Conservation (phyloP, 345 rosid genomes). For the Euphorbia lathyris region DNA sequence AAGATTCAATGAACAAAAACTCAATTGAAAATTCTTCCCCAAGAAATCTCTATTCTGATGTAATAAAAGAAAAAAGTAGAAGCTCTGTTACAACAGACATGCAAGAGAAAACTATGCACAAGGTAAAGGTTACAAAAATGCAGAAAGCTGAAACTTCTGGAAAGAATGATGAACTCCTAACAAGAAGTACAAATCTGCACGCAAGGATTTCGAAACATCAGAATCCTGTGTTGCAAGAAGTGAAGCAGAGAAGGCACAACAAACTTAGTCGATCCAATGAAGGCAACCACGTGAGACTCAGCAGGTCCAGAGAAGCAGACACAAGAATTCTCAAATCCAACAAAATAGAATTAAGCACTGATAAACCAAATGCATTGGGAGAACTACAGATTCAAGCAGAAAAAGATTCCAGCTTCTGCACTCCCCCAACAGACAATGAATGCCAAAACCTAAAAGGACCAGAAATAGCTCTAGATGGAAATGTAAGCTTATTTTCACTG, state of each 20-base stretch:
- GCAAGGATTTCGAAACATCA: conserved; percentile 33
- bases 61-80: conserved; percentile 12
- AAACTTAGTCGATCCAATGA: conserved; percentile 26
- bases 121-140: conserved; percentile 25
- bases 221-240: conserved; percentile 34
- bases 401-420: conserved; percentile 28
- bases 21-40: conserved; percentile 13
- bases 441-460: conserved; percentile 26
- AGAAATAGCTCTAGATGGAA: conserved; percentile 30
- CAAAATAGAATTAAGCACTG: conserved; percentile 26
- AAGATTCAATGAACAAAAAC: conserved; percentile 22
- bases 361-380: conserved; percentile 21
- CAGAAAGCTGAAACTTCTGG: conserved; percentile 29
- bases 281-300: conserved; percentile 25
- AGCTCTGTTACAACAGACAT: conserved; percentile 6
- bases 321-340: conserved; percentile 21
- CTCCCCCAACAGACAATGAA: conserved; percentile 20
- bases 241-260: conserved; percentile 31
- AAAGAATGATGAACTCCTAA: conserved; percentile 39
- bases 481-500: conserved; percentile 41
- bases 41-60: conserved; percentile 26
- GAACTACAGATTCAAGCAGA: conserved; percentile 31
- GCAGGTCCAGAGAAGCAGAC: conserved; percentile 35
- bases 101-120: conserved; percentile 32
- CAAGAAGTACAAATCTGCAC: conserved; percentile 29